Conservation (phyloP, 225 moss, liverwort and hornwort genomes). For the Pleurozium schreberi region DNA sequence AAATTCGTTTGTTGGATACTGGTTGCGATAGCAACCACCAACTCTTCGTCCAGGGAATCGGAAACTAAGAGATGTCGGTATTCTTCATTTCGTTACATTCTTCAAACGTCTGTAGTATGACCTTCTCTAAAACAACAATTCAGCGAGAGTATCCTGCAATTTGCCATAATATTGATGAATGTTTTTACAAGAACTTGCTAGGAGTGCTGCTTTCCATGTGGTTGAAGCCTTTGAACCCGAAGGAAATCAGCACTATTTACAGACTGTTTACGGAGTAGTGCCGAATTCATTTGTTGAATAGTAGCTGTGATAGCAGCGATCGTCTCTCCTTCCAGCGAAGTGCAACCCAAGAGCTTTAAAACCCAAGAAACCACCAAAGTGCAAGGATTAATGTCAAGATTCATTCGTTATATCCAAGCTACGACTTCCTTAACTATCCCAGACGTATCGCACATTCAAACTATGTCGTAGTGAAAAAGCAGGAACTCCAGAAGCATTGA, state of each 20-base stretch:
- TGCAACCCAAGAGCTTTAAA: not conserved
- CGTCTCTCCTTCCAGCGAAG: not conserved
- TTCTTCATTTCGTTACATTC: not conserved
- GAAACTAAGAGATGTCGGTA: not conserved
- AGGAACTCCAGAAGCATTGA: not conserved
- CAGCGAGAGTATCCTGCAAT: not conserved
- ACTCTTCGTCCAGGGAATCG: too few relatives aligned
- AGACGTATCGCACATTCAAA: not conserved
- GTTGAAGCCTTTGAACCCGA: too few relatives aligned
- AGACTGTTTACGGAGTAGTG: not conserved
- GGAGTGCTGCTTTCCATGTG: not conserved
- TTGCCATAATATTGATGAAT: too few relatives aligned
- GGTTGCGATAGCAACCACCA: not conserved
- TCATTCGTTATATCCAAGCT: not conserved
- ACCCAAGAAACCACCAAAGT: not conserved
- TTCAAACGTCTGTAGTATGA: not conserved
- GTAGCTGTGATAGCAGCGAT: not conserved
- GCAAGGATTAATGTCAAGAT: not conserved
- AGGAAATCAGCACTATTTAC: not conserved
- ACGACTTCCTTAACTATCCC: not conserved
- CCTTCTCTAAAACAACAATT: not conserved
- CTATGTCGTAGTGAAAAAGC: not conserved
- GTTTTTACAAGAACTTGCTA: too few relatives aligned
- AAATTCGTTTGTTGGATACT: not conserved
- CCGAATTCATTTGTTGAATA: not conserved